These are phyloP conservation scores for Citrus inodora DNA, from an alignment of 345 rosid genomes.

Conservation along the genomic window DNA sequence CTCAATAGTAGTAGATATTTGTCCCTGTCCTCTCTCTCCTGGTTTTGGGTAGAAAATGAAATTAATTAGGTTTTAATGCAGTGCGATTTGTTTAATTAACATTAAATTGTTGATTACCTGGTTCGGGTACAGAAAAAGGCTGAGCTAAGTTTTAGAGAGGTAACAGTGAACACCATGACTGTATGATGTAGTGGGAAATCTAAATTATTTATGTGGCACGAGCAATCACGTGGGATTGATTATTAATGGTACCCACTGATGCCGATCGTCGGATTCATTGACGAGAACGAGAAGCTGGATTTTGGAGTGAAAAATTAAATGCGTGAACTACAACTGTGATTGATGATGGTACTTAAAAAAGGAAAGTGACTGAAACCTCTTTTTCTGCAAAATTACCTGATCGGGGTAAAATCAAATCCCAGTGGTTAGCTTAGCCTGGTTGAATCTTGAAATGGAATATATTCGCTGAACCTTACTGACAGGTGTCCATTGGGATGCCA, in stretches of 20 bases:
- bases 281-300: not conserved
- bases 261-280: slow-evolving; percentile 6
- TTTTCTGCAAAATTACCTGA: slow-evolving; percentile 14
- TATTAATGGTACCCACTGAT: slow-evolving; percentile 1
- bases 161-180: not conserved
- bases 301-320: not conserved
- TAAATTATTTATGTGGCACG: slow-evolving; percentile 7
- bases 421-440: not conserved
- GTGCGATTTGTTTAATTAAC: no score
- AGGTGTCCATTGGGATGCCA: slow-evolving; percentile 17
- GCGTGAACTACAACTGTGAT: not conserved
- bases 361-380: slow-evolving; percentile 5
- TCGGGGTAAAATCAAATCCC: slow-evolving; percentile 1
- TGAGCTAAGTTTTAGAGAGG: not conserved
- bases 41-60: not conserved
- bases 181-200: slow-evolving; percentile 1
- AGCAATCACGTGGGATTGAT: slow-evolving; percentile 23
- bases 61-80: not conserved
- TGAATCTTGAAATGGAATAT: slow-evolving; percentile 13
- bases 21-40: not conserved
- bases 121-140: no score
- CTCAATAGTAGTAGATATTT: not conserved
- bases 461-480: slow-evolving; percentile 17
- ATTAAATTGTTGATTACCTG: not conserved
- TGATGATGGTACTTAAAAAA: not conserved